Evolutionary conservation across 441 rosid species (phyloP), one percentile per base, ranked within the genome.

Genomic region (Monsonia emarginata): DNA sequence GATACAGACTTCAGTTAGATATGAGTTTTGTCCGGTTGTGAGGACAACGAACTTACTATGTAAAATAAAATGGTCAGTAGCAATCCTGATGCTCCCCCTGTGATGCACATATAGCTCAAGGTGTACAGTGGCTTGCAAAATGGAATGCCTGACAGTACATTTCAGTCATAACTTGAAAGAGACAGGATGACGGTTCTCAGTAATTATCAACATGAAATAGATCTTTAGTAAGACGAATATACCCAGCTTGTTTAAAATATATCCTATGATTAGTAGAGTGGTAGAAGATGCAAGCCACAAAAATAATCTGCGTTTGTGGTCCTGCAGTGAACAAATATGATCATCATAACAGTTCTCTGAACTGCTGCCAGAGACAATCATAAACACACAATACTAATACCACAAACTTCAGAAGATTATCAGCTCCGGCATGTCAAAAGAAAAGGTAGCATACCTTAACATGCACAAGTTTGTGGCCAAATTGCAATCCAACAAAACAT

Each of bases 21-120:
- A n/a, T 44, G 50, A 0, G 50, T 44, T 44, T 44, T 6, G 13
- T 6, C 50, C 14, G 50, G 14, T 14, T 3, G 5, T 14, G 21
- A 32, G 48, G 18, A n/a, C 19, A 38, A 65, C 22, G 71, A 69
- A 68, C 81, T 73, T 79, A 85, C 90, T n/a, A 76, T 54, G 65
- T 81, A 85, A 69, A 76, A 82, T 27, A 85, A 67, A 46, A 81
- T 8, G 22, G 83, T 75, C 64, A 85, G 75, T 28, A 79, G 25
- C 83, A 83, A 71, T 63, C 90, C 87, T 10, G 90, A 80, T 69
- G 80, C 85, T 72, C 90, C 90, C 18, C 84, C 77, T 19, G 87
- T 83, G 78, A 85, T 59, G 76, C 79, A 83, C 76, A 60, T 74
- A 69, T 85, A 85, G 74, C 87, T 85, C 72, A 83, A 67, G 18